phyloP scores from a whole-genome alignment of 2,329 filamentous ascomycete species.

The Sphaerulina musiva region DNA sequence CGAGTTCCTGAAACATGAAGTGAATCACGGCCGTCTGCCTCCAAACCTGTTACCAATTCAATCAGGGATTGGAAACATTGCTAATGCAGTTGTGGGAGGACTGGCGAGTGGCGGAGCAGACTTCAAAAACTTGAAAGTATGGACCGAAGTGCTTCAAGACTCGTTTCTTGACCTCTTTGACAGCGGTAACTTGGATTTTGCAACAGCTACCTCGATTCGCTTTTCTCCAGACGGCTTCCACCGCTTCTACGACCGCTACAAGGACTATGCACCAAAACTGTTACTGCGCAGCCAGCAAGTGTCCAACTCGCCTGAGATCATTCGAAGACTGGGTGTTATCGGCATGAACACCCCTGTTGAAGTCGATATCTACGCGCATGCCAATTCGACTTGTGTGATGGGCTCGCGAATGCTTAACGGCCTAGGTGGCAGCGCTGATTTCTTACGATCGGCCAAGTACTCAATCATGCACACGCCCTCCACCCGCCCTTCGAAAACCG shows the following conservation, averaged over 20 bases:
- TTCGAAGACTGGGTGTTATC: conserved; percentile 77
- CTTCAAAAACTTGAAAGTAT: conserved; percentile 82
- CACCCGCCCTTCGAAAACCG: conserved; percentile 71
- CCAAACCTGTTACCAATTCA: conserved; percentile 72
- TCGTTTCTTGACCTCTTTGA: conserved; percentile 91
- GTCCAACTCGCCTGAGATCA: conserved; percentile 85
- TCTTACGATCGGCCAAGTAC: conserved; percentile 73
- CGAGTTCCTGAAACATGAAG: conserved; percentile 81
- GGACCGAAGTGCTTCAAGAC: conserved; percentile 90
- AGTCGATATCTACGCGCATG: conserved; percentile 90
- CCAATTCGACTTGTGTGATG: conserved; percentile 86
- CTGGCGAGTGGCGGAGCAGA: conserved; percentile 65
- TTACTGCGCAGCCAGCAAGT: conserved; percentile 83
- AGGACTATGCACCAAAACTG: conserved; percentile 70
- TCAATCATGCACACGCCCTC: conserved; percentile 90
- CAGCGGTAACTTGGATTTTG: conserved; percentile 78
- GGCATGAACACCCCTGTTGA: conserved; percentile 95
- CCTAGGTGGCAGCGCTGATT: conserved; percentile 74
- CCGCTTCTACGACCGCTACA: conserved; percentile 83
- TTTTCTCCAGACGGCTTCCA: conserved; percentile 88
- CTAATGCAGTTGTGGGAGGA: conserved; percentile 83
- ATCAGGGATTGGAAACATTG: conserved; percentile 87
- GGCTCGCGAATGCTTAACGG: conserved; percentile 83
- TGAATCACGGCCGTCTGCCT: conserved; percentile 68
- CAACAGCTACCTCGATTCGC: conserved; percentile 80